Evolutionary conservation across 805 yeast genomes (phyloP).

Genomic region (Torulaspora quercuum): DNA sequence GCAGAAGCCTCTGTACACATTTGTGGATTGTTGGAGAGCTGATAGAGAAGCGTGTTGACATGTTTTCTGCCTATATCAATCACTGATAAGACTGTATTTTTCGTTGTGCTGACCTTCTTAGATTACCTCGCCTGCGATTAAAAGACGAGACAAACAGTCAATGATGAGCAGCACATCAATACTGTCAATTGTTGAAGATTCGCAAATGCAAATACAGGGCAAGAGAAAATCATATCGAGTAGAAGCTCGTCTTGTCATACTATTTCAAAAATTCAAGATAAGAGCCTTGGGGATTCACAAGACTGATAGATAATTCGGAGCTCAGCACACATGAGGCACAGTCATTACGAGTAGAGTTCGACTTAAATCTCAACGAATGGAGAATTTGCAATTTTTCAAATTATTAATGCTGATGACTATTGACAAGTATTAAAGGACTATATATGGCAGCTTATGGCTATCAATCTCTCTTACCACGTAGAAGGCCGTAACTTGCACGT

Average conservation of each 20-base stretch:
- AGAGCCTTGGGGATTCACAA: too few relatives aligned
- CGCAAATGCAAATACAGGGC: too few relatives aligned
- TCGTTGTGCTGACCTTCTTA: too few relatives aligned
- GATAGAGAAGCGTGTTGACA: neutral
- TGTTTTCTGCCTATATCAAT: neutral
- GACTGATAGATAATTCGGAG: too few relatives aligned
- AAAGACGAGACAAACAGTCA: too few relatives aligned
- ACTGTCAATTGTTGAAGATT: too few relatives aligned
- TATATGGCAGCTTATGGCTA: too few relatives aligned
- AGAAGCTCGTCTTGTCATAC: too few relatives aligned
- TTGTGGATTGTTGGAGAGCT: neutral
- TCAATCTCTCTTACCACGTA: constrained; percentile 13
- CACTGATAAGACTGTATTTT: neutral
- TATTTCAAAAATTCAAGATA: too few relatives aligned
- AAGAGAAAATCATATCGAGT: neutral
- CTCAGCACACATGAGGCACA: too few relatives aligned
- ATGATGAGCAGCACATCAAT: too few relatives aligned
- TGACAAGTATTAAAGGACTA: constrained; percentile 14
- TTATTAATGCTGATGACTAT: constrained; percentile 12
- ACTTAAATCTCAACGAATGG: neutral
- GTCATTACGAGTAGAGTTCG: neutral
- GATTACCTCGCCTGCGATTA: too few relatives aligned
- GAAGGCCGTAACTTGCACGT: constrained; percentile 26
- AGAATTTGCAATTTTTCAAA: neutral
- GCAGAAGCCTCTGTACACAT: neutral